phyloP scores from a whole-genome alignment of 495 filamentous ascomycete species.

The Geoglossum glabrum region DNA sequence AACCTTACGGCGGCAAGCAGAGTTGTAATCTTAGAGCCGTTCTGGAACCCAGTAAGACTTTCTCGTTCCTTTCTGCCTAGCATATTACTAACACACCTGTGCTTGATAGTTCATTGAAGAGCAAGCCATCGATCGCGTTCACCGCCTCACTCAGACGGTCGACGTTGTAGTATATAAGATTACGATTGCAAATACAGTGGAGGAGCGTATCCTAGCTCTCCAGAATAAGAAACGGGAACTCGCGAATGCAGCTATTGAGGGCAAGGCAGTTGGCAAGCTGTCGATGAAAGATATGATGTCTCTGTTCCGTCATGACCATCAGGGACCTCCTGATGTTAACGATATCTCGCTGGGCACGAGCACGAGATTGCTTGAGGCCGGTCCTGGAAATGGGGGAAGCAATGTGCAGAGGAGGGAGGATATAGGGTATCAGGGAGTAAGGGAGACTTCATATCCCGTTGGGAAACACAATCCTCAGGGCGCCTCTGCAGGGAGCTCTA shows the following conservation, averaged over 20 bases:
- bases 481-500: not conserved
- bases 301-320: conserved; percentile 58
- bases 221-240: conserved; percentile 84
- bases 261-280: conserved; percentile 61
- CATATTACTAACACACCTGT: conserved; percentile 13
- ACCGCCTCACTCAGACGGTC: conserved; percentile 82
- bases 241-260: conserved; percentile 67
- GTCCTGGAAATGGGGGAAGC: not conserved
- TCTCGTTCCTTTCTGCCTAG: not conserved
- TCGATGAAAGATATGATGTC: conserved; percentile 86
- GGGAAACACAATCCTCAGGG: not conserved
- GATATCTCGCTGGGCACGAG: not conserved
- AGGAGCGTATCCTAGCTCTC: conserved; percentile 78
- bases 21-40: conserved; percentile 89
- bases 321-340: conserved; percentile 3
- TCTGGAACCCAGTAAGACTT: conserved; percentile 76
- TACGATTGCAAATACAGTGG: conserved; percentile 65
- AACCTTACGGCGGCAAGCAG: conserved; percentile 87
- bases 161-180: conserved; percentile 91
- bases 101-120: conserved; percentile 75
- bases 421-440: not conserved
- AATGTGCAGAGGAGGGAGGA: not conserved
- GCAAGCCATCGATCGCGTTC: conserved; percentile 94
- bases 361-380: not conserved
- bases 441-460: not conserved